Evolutionary conservation across 805 yeast species (phyloP).

Genomic region (Candida sithepensis): DNA sequence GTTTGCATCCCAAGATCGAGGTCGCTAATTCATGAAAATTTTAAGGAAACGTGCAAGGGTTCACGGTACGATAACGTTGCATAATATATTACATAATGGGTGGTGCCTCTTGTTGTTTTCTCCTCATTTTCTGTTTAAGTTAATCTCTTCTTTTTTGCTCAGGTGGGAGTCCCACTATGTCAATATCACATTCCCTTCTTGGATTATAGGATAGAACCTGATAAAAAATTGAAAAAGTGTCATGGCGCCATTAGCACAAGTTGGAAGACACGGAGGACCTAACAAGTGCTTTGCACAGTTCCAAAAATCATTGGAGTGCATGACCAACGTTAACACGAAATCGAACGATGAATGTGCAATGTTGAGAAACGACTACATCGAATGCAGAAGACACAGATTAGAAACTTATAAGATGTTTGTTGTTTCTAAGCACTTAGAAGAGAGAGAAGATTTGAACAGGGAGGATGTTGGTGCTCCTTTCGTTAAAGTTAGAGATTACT

Average conservation of each 20-base stretch:
- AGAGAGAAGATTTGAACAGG: slow-evolving; percentile 22
- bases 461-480: slow-evolving; percentile 37
- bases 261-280: slow-evolving; percentile 36
- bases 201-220: too few species aligned
- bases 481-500: slow-evolving; percentile 34
- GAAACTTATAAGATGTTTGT: slow-evolving; percentile 35
- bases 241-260: slow-evolving; percentile 33
- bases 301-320: slow-evolving; percentile 36
- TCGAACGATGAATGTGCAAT: slow-evolving; percentile 31
- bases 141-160: too few species aligned
- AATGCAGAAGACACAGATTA: slow-evolving; percentile 36
- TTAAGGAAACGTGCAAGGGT: too few species aligned
- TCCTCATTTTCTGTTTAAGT: too few species aligned
- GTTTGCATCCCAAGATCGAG: too few species aligned
- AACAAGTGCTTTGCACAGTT: slow-evolving; percentile 36
- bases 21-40: too few species aligned
- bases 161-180: too few species aligned
- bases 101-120: too few species aligned
- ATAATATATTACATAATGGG: too few species aligned
- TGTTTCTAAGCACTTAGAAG: slow-evolving; percentile 31
- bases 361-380: slow-evolving; percentile 33
- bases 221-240: not conserved
- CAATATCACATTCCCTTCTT: too few species aligned
- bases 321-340: slow-evolving; percentile 31
- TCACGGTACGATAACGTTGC: too few species aligned